Percentiles rank a stretch among this genome's conserved stretches.
phyloP scores from a whole-genome alignment of 768 basidiomycete genomes.

The Ramaria sp. region DNA sequence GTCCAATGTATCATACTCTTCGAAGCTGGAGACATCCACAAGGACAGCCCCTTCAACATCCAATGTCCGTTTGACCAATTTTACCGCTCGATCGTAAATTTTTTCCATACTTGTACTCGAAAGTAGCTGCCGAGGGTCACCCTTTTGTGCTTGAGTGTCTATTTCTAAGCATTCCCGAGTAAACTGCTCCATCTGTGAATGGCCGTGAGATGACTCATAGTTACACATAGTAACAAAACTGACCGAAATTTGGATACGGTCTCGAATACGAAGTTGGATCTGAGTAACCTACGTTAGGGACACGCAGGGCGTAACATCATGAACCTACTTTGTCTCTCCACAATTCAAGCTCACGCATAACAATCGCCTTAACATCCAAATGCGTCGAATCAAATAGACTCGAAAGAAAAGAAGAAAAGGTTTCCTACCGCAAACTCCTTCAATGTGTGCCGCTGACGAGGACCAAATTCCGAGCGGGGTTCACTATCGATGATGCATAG shows the following conservation, averaged over 20 bases:
- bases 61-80: constrained; percentile 78
- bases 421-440: constrained; percentile 75
- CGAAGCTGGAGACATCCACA: constrained; percentile 86
- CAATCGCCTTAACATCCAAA: constrained; percentile 44
- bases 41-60: constrained; percentile 90
- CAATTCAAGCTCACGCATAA: constrained; percentile 91
- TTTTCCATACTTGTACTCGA: constrained; percentile 58
- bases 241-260: constrained; percentile 84
- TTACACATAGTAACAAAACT: constrained; percentile 16
- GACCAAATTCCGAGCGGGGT: constrained; percentile 76
- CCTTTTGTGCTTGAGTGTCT: constrained; percentile 45
- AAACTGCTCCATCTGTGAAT: constrained; percentile 79
- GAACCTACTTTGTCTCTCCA: constrained; percentile 81
- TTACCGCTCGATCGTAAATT: constrained; percentile 84
- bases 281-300: constrained; percentile 16
- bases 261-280: constrained; percentile 86
- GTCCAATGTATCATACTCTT: constrained; percentile 62
- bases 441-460: constrained; percentile 80
- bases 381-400: constrained; percentile 5
- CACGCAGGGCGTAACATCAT: not conserved
- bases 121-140: constrained; percentile 21
- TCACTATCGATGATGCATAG: constrained; percentile 78
- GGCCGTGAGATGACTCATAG: not conserved
- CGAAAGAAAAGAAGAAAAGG: not conserved
- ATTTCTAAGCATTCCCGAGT: constrained; percentile 91